phyloP scores from a whole-genome alignment of 768 basidiomycete species.

The Butyriboletus loyo region DNA sequence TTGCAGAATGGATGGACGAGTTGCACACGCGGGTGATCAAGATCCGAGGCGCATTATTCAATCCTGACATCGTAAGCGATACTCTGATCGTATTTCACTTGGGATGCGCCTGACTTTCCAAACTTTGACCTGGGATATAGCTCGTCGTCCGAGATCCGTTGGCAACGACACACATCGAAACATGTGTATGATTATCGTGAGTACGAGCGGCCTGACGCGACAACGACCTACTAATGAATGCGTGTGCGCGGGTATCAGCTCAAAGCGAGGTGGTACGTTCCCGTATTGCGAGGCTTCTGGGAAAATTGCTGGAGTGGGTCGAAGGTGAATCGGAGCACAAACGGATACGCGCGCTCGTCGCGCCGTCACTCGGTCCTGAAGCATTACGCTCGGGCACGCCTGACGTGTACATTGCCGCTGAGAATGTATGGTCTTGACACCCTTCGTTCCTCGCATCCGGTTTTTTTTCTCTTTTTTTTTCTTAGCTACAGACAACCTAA shows the following conservation, averaged over 20 bases:
- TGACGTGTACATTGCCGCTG: conserved; percentile 4
- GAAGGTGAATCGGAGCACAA: conserved; percentile 8
- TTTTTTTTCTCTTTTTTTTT: not conserved
- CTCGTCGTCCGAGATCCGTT: conserved; percentile 4
- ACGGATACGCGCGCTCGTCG: conserved; percentile 7
- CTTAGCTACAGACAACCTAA: conserved; percentile 6
- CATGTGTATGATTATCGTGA: conserved; percentile 10
- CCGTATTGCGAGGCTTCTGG: conserved; percentile 3
- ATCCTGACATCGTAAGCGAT: conserved; percentile 4
- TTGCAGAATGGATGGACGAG: conserved; percentile 1
- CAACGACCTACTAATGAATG: not conserved
- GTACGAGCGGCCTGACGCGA: not conserved
- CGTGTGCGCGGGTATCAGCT: not conserved
- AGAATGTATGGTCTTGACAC: not conserved
- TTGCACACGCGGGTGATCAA: conserved; percentile 2
- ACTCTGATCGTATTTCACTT: not conserved
- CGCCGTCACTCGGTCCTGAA: conserved; percentile 1
- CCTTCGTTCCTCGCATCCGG: not conserved
- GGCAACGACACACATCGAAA: conserved; percentile 1
- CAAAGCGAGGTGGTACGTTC: conserved; percentile 1
- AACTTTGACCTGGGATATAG: not conserved
- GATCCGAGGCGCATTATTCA: conserved; percentile 3
- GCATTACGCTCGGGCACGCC: conserved; percentile 3
- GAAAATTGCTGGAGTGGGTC: conserved; percentile 7
- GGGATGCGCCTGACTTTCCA: not conserved